Base-by-base conservation (phyloP, 257 asterid species). In the Jasminum sambac region DNA sequence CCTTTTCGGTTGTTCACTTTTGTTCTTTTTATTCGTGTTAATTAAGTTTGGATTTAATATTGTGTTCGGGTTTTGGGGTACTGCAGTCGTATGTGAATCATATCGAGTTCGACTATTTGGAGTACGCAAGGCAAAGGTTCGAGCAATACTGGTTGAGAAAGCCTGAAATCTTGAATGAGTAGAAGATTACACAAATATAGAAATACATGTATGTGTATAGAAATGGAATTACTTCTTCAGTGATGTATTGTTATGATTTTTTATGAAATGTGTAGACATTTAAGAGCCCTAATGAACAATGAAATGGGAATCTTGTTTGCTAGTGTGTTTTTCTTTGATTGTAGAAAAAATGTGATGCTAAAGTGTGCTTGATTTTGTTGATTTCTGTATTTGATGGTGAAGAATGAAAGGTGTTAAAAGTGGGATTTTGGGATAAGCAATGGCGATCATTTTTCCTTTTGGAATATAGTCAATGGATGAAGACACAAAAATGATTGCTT, bases 121-220 rank as follows among this genome's bases (percentile, higher is more conserved):
- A 81, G 77, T 90, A 94, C 37, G 96, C 98, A 7, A 86, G 88
- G 81, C 97, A 91, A 73, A 86, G 98, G 84, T 84, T 90, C 64
- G 77, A 81, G 76, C 97, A 90, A 74, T 92, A 90, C 72, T 87
- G 93, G 97, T 63, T 72, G 85, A 86, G 80, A 73, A 87, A 82
- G 82, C 67, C 75, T 2, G 69, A 80, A 19, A 69, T 88, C 50
- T 66, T 87, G 62, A 55, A 1, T 30, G 36, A 30, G 36, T 30
- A 30, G 36, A 30, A 30, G 36, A 30, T 30, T 30, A 30, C 4
- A 30, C 36, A 30, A 30, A 4, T 30, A 30, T 30, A 30, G 36
- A 30, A 30, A 30, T 4, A 30, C 4, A 30, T 30, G 36, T 30
- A 4, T 30, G 36, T 30, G 14, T 21, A 55, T 23, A 12, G 57